phyloP scores from a whole-genome alignment of 2,329 filamentous ascomycete species.

The Paecilomyces dactylethromorphus region DNA sequence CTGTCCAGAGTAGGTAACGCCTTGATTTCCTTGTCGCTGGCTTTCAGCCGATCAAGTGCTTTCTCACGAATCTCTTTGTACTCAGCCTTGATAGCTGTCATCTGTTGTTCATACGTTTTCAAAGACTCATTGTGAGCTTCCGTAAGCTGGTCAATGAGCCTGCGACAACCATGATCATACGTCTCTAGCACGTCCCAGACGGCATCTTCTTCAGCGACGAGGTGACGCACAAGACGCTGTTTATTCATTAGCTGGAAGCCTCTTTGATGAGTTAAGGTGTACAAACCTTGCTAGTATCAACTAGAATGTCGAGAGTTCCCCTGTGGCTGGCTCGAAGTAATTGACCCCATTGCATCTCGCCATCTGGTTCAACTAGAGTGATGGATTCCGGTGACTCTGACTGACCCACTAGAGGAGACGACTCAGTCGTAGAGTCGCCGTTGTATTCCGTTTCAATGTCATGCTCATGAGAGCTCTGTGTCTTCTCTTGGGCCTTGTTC shows the following conservation, averaged over 20 bases:
- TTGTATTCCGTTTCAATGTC: not conserved
- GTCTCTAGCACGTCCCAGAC: slow-evolving; percentile 37
- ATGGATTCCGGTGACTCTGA: not conserved
- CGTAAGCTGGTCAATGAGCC: slow-evolving; percentile 38
- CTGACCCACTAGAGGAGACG: not conserved
- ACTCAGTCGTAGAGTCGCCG: not conserved
- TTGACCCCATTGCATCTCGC: slow-evolving; percentile 1
- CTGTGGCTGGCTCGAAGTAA: slow-evolving; percentile 5
- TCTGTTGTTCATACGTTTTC: slow-evolving; percentile 21
- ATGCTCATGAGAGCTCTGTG: not conserved
- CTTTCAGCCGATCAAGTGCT: slow-evolving; percentile 22
- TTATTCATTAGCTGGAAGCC: not conserved
- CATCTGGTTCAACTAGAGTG: slow-evolving; percentile 2
- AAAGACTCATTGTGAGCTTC: slow-evolving; percentile 34
- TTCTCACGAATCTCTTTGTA: slow-evolving; percentile 21
- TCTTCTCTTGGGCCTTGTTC: not conserved
- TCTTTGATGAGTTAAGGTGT: not conserved
- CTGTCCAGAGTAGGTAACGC: slow-evolving; percentile 2
- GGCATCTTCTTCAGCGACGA: slow-evolving; percentile 42
- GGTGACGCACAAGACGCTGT: slow-evolving; percentile 37
- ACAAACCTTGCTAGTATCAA: slow-evolving; percentile 23
- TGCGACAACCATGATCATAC: slow-evolving; percentile 38
- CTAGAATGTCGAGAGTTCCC: slow-evolving; percentile 16
- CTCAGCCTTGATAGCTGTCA: slow-evolving; percentile 20
- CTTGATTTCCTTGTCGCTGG: slow-evolving; percentile 11